A percentile compares a stretch with the other conserved stretches of the same genome.
These are phyloP conservation scores for Recurvomyces mirabilis DNA, from an alignment of 495 filamentous ascomycete species.

Conservation along the genomic window DNA sequence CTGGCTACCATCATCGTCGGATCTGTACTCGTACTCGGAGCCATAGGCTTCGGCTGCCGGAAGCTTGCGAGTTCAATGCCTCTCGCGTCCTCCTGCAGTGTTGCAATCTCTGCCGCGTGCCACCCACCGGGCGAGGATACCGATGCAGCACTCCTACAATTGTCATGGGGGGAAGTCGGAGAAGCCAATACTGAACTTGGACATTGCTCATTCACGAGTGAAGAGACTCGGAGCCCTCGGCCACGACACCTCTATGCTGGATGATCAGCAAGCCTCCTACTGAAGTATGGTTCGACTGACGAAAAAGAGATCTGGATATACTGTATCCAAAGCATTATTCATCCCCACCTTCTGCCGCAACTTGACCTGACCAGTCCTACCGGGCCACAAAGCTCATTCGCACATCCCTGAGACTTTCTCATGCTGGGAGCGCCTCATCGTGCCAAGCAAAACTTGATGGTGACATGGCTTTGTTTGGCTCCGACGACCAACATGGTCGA, in stretches of 20 bases:
- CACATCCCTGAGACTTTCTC: no score
- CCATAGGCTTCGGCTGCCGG: not conserved
- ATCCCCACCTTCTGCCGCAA: no score
- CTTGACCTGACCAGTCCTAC: no score
- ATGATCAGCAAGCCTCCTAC: no score
- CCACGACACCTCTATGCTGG: not conserved
- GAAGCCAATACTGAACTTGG: not conserved
- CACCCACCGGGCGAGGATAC: conserved; percentile 13
- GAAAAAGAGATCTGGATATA: no score
- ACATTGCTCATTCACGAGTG: conserved; percentile 8
- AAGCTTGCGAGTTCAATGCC: conserved; percentile 2
- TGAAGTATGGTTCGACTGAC: no score
- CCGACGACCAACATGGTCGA: no score
- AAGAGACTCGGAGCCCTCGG: not conserved
- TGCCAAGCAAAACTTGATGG: no score
- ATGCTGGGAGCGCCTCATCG: no score
- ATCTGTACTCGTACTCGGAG: not conserved
- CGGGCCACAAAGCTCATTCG: no score
- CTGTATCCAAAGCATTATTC: no score
- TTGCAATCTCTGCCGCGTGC: conserved; percentile 12
- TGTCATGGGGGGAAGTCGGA: conserved; percentile 12
- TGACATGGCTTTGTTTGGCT: no score
- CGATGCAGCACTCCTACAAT: conserved; percentile 3
- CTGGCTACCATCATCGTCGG: not conserved
- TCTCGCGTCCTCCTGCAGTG: conserved; percentile 7